These are phyloP conservation scores for Exophiala bonariae DNA, from an alignment of 2,329 filamentous ascomycete species.

Conservation along the genomic window DNA sequence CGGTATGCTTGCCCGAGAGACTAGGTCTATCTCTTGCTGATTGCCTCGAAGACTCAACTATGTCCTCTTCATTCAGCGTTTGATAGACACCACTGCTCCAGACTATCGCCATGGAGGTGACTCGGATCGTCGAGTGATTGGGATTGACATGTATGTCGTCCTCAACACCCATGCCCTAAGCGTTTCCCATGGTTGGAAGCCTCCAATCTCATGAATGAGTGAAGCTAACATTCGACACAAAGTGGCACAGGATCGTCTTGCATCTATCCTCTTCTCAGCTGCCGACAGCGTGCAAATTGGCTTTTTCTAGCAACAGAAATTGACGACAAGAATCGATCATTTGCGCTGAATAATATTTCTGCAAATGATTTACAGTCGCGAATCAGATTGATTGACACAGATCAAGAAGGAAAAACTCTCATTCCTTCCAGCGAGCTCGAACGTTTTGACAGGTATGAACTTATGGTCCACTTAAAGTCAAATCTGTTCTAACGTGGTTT, in stretches of 20 bases:
- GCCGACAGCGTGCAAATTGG: conserved; percentile 68
- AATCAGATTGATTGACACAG: conserved; percentile 63
- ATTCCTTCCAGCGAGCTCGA: conserved; percentile 53
- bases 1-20: conserved; percentile 28
- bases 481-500: too few relatives aligned
- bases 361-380: conserved; percentile 65
- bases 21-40: too few relatives aligned
- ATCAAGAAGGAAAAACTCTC: conserved; percentile 46
- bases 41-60: conserved; percentile 70
- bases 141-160: conserved; percentile 69
- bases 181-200: too few relatives aligned
- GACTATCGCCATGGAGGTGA: conserved; percentile 53
- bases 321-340: conserved; percentile 67
- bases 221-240: too few relatives aligned
- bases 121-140: conserved; percentile 57
- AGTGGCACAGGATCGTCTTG: conserved; percentile 83
- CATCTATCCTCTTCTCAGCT: conserved; percentile 86
- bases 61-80: conserved; percentile 79
- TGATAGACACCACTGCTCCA: conserved; percentile 69
- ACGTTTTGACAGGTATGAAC: conserved; percentile 40
- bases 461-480: too few relatives aligned
- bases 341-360: conserved; percentile 66
- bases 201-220: too few relatives aligned
- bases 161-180: too few relatives aligned
- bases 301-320: conserved; percentile 76